Evolutionary conservation across 805 yeast species (phyloP).

Genomic region (Metschnikowia bowlesiae): DNA sequence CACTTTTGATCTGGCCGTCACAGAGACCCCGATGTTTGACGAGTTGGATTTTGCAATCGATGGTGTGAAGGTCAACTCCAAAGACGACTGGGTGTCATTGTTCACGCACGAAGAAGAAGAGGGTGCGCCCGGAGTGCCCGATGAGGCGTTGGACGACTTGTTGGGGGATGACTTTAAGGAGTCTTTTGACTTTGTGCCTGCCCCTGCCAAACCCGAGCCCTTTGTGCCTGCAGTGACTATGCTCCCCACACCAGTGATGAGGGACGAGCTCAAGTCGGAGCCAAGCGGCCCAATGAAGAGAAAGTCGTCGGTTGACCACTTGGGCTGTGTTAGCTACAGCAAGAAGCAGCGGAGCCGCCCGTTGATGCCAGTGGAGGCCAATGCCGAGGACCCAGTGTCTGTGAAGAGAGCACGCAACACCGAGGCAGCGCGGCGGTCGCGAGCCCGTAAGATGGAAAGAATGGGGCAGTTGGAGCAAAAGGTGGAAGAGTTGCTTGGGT

Average conservation of each 20-base stretch:
- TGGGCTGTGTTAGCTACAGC: slow-evolving; percentile 72
- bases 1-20: slow-evolving; percentile 29
- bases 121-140: slow-evolving; percentile 2
- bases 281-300: slow-evolving; percentile 7
- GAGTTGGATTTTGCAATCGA: slow-evolving; percentile 43
- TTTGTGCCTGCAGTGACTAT: slow-evolving; percentile 22
- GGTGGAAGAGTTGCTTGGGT: slow-evolving; percentile 59
- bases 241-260: slow-evolving; percentile 13
- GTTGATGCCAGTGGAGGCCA: slow-evolving; percentile 59
- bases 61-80: slow-evolving; percentile 34
- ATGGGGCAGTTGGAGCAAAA: slow-evolving; percentile 76
- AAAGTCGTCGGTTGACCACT: slow-evolving; percentile 54
- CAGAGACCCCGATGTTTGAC: slow-evolving; percentile 56
- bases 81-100: slow-evolving; percentile 60
- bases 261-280: not conserved
- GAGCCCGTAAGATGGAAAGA: slow-evolving; percentile 89
- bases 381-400: slow-evolving; percentile 58
- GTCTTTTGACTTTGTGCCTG: slow-evolving; percentile 17
- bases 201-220: slow-evolving; percentile 17
- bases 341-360: slow-evolving; percentile 74
- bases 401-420: slow-evolving; percentile 93
- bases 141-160: slow-evolving; percentile 18
- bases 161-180: slow-evolving; percentile 19
- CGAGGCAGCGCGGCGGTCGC: slow-evolving; percentile 94
- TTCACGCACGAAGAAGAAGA: slow-evolving; percentile 33